Evolutionary conservation across 306 rosid species (phyloP), one percentile per base, ranked within the genome.

Genomic region (Oxytropis ochrocephala): DNA sequence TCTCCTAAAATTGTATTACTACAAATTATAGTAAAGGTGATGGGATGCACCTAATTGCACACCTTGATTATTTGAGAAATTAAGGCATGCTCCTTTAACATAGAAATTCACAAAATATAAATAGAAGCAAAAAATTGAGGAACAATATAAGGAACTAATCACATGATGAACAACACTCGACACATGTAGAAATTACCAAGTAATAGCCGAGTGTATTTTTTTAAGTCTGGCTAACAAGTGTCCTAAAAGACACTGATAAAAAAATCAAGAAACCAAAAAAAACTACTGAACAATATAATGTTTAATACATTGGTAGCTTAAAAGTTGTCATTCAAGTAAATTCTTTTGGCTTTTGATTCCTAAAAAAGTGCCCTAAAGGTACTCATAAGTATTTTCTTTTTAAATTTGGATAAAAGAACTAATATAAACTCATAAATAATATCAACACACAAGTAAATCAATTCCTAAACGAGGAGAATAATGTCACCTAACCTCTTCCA

Each of bases 401-500:
- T 30, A 1, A 27, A 38, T 75, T 67, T 27, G 19, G 54, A 47
- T 29, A 50, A 51, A 59, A 60, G 19, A 58, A 32, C 54, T 21
- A 18, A 42, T n/a, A 32, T 41, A 21, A 41, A n/a, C n/a, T n/a
- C 50, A 4, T 64, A 1, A 18, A 13, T 12, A 54, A 39, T 18
- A 18, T 17, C 29, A 60, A 36, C 55, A 54, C 18, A 39, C 51
- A 38, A 51, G 38, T 41, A 71, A 72, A 49, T 42, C 60, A 70
- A 59, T 53, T 29, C 54, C 29, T 58, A 51, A 64, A 46, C 18
- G 16, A 73, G 51, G 29, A 62, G 3, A 76, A 44, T 55, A 44
- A 67, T 62, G 75, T 43, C 54, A 76, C 64, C 65, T 77, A 77
- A 94, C 96, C 97, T 91, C 98, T 88, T 71, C 97, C 98, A 24